phyloP scores from a whole-genome alignment of 768 basidiomycete genomes.

The Trametes elegans region DNA sequence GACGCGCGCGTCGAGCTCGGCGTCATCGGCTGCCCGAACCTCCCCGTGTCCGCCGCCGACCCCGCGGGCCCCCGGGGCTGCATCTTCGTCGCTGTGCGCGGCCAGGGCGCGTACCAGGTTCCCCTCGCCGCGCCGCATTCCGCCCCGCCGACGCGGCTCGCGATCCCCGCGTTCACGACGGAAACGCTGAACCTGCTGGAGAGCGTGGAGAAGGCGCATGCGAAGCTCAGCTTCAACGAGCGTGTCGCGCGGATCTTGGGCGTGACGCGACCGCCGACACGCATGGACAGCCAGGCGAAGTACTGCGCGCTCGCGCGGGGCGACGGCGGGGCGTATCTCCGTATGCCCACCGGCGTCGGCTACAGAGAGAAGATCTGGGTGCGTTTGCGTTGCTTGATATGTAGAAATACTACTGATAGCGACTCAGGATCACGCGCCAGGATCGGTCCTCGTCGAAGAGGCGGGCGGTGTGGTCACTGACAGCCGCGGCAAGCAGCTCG shows the following conservation, averaged over 20 bases:
- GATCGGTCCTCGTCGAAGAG: slow-evolving; percentile 80
- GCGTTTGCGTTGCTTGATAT: slow-evolving; percentile 17
- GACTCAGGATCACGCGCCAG: slow-evolving; percentile 84
- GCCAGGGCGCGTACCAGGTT: slow-evolving; percentile 79
- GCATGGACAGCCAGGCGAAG: slow-evolving; percentile 98
- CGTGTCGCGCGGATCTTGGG: slow-evolving; percentile 65
- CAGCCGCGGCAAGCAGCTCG: slow-evolving; percentile 70
- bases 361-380: slow-evolving; percentile 99
- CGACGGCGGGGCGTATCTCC: slow-evolving; percentile 78
- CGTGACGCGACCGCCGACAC: slow-evolving; percentile 60
- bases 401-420: neutral
- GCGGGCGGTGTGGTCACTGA: slow-evolving; percentile 89
- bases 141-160: slow-evolving; percentile 45
- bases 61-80: slow-evolving; percentile 69
- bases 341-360: slow-evolving; percentile 73
- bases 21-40: slow-evolving; percentile 75
- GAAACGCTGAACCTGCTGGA: slow-evolving; percentile 73
- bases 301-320: slow-evolving; percentile 86
- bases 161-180: slow-evolving; percentile 49
- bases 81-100: slow-evolving; percentile 84
- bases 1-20: slow-evolving; percentile 53
- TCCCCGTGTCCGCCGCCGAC: slow-evolving; percentile 54
- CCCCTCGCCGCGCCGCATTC: slow-evolving; percentile 50
- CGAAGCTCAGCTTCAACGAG: slow-evolving; percentile 81
- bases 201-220: slow-evolving; percentile 89